Base-by-base conservation (phyloP, 352 stramenopile species). In the Pythium grandisporangium region DNA sequence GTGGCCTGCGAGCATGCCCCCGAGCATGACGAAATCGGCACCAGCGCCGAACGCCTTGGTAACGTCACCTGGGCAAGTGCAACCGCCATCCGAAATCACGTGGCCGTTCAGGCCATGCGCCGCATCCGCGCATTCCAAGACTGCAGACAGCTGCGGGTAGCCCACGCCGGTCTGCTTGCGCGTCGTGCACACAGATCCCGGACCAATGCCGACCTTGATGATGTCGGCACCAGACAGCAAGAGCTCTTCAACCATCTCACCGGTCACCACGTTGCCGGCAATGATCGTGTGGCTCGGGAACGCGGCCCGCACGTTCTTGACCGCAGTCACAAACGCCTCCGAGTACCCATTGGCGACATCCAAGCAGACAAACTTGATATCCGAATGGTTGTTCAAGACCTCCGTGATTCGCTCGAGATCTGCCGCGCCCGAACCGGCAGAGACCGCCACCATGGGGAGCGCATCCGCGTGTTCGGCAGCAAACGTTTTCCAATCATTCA, bases 161-260 rank as follows among this genome's bases (percentile, higher is more conserved):
- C 87, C 87, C 8, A 96, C 87, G 10, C 87, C 87, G 14, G 87
- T 96, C 64, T 96, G 85, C 61, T 95, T 95, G 44, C 87, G 80
- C 12, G 87, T 96, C 7, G 87, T 96, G 75, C 87, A 96, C 20
- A 95, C 84, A 4, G 72, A 90, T 38, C 87, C 86, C 45, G 87
- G 87, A 58, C 87, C 87, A 45, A 96, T 96, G 48, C 87, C 87
- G 29, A 96, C 79, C 61, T 96, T 96, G 63, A 96, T 86, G 59
- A 96, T 95, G 62, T 96, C 85, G 39, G 87, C 87, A 11, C 87
- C 87, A 10, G 67, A 90, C 19, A 96, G 65, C 48, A 96, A 59
- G 23, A 96, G 61, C 61, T 96, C 84, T 57, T 96, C 82, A 11
- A 92, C 80, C 86, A 96, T 96, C 48, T 96, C 86, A 17, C 84